Percentiles rank a stretch among this genome's conserved stretches.
These are phyloP conservation scores for Fusarium pilosicola DNA, from an alignment of 2,329 filamentous ascomycete species.

Conservation along the genomic window DNA sequence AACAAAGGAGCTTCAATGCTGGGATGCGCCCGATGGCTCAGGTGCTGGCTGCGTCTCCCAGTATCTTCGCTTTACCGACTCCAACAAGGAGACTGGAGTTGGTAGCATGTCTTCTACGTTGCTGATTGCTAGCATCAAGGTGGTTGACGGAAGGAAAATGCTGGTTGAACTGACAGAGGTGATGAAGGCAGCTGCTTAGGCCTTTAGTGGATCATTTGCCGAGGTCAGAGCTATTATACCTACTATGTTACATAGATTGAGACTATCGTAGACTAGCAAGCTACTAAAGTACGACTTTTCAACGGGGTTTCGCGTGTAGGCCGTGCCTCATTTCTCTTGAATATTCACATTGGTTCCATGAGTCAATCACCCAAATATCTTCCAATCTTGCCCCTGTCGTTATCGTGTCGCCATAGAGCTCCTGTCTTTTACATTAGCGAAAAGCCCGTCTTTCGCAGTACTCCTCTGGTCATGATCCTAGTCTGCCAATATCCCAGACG, in stretches of 20 bases:
- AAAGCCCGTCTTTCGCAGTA: too few relatives aligned
- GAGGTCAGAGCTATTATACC: not conserved
- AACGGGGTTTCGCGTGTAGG: too few relatives aligned
- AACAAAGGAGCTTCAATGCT: not conserved
- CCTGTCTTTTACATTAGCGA: not conserved
- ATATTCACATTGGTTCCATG: too few relatives aligned
- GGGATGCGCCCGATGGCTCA: not conserved
- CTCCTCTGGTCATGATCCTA: not conserved
- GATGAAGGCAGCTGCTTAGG: not conserved
- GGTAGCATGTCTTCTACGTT: not conserved
- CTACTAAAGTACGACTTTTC: too few relatives aligned
- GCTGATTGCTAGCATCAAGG: not conserved
- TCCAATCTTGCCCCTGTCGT: constrained; percentile 14
- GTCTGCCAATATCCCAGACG: fast-evolving
- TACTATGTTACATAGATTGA: fast-evolving
- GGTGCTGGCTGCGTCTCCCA: not conserved
- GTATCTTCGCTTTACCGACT: not conserved
- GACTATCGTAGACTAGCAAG: not conserved
- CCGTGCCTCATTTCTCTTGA: too few relatives aligned
- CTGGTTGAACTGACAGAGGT: not conserved
- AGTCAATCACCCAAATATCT: fast-evolving
- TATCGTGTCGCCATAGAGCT: fast-evolving
- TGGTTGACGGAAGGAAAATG: fast-evolving
- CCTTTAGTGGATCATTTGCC: fast-evolving
- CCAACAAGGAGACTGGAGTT: not conserved